These are phyloP conservation scores for Carnegiea gigantea DNA, from an alignment of 179 eudicot species.

Conservation along the genomic window DNA sequence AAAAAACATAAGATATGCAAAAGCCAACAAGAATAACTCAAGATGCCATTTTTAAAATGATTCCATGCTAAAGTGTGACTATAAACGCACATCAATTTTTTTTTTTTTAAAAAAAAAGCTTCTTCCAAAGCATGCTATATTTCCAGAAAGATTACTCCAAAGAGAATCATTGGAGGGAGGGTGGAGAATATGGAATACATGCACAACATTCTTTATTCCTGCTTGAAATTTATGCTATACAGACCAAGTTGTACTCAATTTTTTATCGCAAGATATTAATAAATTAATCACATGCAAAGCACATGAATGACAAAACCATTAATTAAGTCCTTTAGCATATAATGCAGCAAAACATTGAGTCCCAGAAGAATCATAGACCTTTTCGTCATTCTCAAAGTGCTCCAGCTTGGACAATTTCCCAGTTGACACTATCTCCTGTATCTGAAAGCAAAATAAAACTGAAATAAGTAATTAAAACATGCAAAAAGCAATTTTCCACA, in stretches of 20 bases:
- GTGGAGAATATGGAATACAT: neutral
- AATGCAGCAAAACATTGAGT: conserved; percentile 1
- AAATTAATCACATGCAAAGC: neutral
- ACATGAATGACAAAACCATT: neutral
- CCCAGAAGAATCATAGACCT: conserved; percentile 40
- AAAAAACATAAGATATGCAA: neutral
- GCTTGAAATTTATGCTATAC: neutral
- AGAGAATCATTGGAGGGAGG: neutral
- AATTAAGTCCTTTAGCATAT: neutral
- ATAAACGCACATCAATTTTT: neutral
- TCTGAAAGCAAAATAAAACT: conserved; percentile 43
- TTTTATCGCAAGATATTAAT: neutral
- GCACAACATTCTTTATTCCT: neutral
- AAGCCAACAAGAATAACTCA: neutral
- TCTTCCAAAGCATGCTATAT: neutral
- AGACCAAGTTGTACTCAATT: neutral
- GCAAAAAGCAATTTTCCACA: neutral
- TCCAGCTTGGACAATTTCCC: conserved; percentile 94
- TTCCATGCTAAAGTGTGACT: neutral
- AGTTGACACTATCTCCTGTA: conserved; percentile 85
- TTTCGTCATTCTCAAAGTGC: conserved; percentile 92
- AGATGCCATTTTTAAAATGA: neutral
- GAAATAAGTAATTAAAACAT: neutral
- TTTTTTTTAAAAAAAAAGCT: too few relatives aligned
- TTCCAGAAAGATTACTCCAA: too few relatives aligned